A percentile compares a stretch with the other conserved stretches of the same genome.
Evolutionary conservation across 129 eudicot species (phyloP).

Genomic region (Glebionis coronaria): DNA sequence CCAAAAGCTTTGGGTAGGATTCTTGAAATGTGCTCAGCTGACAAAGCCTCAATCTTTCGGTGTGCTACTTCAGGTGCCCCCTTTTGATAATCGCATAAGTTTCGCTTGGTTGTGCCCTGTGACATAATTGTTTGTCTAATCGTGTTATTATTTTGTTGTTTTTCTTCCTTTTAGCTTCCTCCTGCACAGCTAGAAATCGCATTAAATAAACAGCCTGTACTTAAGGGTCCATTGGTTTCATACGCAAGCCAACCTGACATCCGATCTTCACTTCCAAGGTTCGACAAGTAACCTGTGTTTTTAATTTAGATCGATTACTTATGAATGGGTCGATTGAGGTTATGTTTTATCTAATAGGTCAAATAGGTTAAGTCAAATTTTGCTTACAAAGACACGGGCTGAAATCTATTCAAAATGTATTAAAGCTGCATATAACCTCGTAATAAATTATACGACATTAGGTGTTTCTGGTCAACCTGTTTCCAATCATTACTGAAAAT

Average conservation of each 20-base stretch:
- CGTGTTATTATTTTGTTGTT: neutral
- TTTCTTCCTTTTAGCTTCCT: slow-evolving; percentile 59
- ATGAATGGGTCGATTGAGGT: neutral
- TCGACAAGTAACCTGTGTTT: slow-evolving; percentile 11
- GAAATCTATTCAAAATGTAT: no score
- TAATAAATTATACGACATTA: no score
- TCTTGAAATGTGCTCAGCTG: slow-evolving; percentile 80
- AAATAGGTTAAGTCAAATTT: neutral
- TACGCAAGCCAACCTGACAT: slow-evolving; percentile 76
- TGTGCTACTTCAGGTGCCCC: slow-evolving; percentile 88
- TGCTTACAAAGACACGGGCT: neutral
- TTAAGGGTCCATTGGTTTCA: slow-evolving; percentile 74
- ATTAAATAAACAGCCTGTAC: slow-evolving; percentile 60
- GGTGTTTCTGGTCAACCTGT: neutral
- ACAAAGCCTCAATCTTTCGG: slow-evolving; percentile 88
- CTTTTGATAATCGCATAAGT: slow-evolving; percentile 3
- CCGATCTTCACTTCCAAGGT: slow-evolving; percentile 91
- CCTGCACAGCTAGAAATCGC: slow-evolving; percentile 89
- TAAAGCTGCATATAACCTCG: no score
- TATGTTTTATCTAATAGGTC: neutral
- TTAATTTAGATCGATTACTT: neutral
- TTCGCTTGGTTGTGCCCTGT: neutral
- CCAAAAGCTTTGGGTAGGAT: slow-evolving; percentile 98
- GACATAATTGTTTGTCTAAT: no score
- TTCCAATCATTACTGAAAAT: no score